Evolutionary conservation across 2,329 filamentous ascomycete species (phyloP), one percentile per base, ranked within the genome.

Genomic region (Aspergillus uvarum): DNA sequence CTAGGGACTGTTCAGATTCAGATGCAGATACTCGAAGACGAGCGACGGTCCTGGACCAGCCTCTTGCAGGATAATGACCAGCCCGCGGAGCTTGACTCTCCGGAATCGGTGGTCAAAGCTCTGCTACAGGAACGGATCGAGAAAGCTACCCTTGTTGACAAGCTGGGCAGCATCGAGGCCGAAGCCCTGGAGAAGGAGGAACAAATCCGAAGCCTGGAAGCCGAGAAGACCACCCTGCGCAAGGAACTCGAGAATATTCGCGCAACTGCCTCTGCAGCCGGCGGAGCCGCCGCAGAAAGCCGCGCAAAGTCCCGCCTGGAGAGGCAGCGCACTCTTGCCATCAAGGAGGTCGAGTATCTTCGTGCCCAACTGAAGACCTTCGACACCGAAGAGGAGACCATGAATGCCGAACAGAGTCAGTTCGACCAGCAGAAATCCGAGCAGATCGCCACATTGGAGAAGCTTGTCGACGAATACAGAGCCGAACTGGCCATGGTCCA

Each of bases 321-420:
- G 68, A 85, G 95, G 60, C 94, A 98, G 72, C 90, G 91, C 59
- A 86, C 84, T 0, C 83, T 99, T 7, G 92, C 93, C 0, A 83
- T 92, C 24, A 97, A 97, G 72, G 96, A 99, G 73, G 91, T 95
- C 0, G 93, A 97, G 67, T 96, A 96, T 72, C 83, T 99, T 6
- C 90, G 95, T 22, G 94, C 92, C 0, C 95, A 99, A 75, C 83
- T 98, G 57, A 93, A 93, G 77, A 89, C 90, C 0, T 89, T 96
- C 61, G 91, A 98, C 69, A 85, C 87, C 0, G 95, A 99, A 75
- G 93, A 98, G 69, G 86, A 87, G 56, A 93, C 93, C 0, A 90
- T 97, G 78, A 87, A 94, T 50, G 69, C 70, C 58, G 87, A 91
- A 0, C 90, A 92, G 35, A 87, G 85, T 35, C 76, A 74, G 48